Percentiles rank a stretch among this genome's conserved stretches.
These are phyloP conservation scores for Biscogniauxia sp. DNA, from an alignment of 2,329 filamentous ascomycete species.

Conservation along the genomic window DNA sequence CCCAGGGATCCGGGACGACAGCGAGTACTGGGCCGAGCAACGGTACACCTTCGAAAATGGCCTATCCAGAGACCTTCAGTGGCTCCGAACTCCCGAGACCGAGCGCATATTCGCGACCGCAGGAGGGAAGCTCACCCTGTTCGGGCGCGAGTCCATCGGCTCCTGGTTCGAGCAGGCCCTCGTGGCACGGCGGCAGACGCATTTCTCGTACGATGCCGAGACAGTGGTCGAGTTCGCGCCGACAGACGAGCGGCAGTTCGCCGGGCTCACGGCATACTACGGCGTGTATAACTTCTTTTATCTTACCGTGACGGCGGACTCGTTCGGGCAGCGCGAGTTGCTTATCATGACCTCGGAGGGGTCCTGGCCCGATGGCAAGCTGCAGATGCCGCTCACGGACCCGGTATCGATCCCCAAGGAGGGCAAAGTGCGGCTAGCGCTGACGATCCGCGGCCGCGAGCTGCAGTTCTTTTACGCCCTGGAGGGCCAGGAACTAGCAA, in stretches of 20 bases:
- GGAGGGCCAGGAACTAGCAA: constrained; percentile 42
- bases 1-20: constrained; percentile 46
- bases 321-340: constrained; percentile 56
- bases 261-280: constrained; percentile 61
- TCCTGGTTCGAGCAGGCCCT: constrained; percentile 60
- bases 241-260: constrained; percentile 58
- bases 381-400: constrained; percentile 41
- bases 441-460: constrained; percentile 48
- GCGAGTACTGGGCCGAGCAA: constrained; percentile 48
- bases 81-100: constrained; percentile 54
- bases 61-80: constrained; percentile 54
- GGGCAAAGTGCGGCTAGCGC: constrained; percentile 52
- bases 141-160: constrained; percentile 51
- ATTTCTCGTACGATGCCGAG: constrained; percentile 61
- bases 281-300: constrained; percentile 66
- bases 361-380: constrained; percentile 51
- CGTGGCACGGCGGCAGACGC: constrained; percentile 53
- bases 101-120: constrained; percentile 49
- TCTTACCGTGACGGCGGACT: constrained; percentile 55
- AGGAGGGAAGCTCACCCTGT: constrained; percentile 42
- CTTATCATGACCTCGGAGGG: constrained; percentile 55
- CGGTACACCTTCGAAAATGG: constrained; percentile 45
- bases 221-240: constrained; percentile 54
- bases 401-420: constrained; percentile 50
- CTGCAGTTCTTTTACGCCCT: constrained; percentile 59